A percentile compares a stretch with the other conserved stretches of the same genome.
phyloP scores from a whole-genome alignment of 225 moss, liverwort and hornwort species.

The Pleurozium schreberi region DNA sequence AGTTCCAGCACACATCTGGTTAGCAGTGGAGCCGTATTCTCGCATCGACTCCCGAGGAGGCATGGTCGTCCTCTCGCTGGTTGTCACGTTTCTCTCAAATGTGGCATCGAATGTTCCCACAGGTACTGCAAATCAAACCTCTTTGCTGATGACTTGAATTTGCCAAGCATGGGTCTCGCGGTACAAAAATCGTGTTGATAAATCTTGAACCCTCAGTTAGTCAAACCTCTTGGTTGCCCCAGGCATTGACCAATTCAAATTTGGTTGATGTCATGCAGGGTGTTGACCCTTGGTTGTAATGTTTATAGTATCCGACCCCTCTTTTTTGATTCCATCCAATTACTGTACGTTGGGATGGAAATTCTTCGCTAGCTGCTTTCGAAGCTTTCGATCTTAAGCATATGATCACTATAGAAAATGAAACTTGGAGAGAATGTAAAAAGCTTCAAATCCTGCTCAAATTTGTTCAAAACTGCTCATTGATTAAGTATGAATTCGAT shows the following conservation, averaged over 20 bases:
- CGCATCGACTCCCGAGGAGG: constrained; percentile 47
- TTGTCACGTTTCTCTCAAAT: constrained; percentile 72
- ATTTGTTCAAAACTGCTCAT: neutral
- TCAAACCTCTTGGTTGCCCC: neutral
- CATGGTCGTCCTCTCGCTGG: constrained; percentile 37
- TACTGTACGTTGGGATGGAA: too few species aligned
- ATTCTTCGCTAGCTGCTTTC: neutral
- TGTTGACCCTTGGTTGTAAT: neutral
- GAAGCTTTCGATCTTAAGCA: too few species aligned
- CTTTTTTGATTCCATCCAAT: neutral
- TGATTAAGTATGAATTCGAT: neutral
- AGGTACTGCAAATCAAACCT: constrained; percentile 4
- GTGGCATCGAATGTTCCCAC: constrained; percentile 90
- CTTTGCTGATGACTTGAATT: neutral
- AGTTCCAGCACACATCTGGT: constrained; percentile 58
- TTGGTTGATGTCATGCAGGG: neutral
- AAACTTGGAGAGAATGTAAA: neutral
- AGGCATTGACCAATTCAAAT: neutral
- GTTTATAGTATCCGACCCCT: too few species aligned
- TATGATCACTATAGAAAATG: neutral
- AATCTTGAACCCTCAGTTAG: neutral
- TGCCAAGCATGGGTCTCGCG: too few species aligned
- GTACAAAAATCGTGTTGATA: neutral
- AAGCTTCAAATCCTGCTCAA: neutral
- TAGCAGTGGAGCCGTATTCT: constrained; percentile 64